A percentile compares a stretch with the other conserved stretches of the same genome.
phyloP scores from a whole-genome alignment of 495 filamentous ascomycete genomes.

The Aspergillus indologenus region DNA sequence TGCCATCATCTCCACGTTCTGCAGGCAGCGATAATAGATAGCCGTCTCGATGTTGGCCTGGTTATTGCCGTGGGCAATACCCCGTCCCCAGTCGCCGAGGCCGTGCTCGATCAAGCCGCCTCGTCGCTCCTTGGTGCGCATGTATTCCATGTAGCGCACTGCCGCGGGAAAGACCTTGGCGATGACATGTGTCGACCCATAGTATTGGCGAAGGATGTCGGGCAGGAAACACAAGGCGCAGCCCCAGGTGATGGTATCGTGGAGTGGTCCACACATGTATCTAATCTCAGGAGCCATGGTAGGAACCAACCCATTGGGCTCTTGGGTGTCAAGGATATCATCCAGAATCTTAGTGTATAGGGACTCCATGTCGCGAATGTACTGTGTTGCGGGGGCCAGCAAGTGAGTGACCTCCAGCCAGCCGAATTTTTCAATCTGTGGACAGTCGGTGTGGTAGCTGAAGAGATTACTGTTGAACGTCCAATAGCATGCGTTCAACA shows the following conservation, averaged over 20 bases:
- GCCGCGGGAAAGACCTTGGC: constrained; percentile 22
- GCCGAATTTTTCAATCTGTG: constrained; percentile 33
- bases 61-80: constrained; percentile 31
- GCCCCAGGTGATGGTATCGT: constrained; percentile 33
- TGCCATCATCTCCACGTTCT: constrained; percentile 28
- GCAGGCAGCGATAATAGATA: constrained; percentile 29
- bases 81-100: constrained; percentile 29
- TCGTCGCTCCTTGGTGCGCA: constrained; percentile 26
- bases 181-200: constrained; percentile 26
- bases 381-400: constrained; percentile 29
- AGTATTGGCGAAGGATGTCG: constrained; percentile 24
- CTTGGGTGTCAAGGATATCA: constrained; percentile 29
- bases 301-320: constrained; percentile 26
- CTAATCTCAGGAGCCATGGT: constrained; percentile 32
- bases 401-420: constrained; percentile 31
- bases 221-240: constrained; percentile 28
- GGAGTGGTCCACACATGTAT: constrained; percentile 33
- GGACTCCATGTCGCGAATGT: constrained; percentile 30
- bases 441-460: constrained; percentile 33
- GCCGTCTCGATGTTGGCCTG: constrained; percentile 33
- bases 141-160: constrained; percentile 31
- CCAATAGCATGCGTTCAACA: constrained; percentile 28
- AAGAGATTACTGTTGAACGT: constrained; percentile 29
- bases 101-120: constrained; percentile 30
- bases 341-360: constrained; percentile 30